phyloP scores from a whole-genome alignment of 257 asterid genomes.

The Voacanga thouarsii region DNA sequence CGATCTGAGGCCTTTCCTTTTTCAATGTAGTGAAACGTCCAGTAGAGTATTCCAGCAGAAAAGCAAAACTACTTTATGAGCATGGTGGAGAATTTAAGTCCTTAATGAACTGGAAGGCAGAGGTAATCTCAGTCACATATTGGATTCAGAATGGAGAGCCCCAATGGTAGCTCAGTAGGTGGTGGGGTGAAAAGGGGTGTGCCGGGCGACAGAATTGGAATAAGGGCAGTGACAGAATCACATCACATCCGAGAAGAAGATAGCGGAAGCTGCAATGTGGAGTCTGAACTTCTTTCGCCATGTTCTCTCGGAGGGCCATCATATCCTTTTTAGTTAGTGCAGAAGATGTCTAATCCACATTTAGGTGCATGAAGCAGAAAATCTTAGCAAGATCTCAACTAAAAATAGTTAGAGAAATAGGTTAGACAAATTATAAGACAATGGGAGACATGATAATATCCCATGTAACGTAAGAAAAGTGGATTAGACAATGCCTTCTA shows the following conservation, averaged over 20 bases:
- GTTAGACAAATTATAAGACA: neutral
- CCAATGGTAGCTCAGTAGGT: constrained; percentile 2
- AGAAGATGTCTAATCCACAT: neutral
- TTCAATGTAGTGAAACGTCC: neutral
- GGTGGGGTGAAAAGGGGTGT: constrained; percentile 11
- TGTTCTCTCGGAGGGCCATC: neutral
- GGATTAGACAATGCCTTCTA: neutral
- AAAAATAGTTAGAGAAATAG: neutral
- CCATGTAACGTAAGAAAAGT: neutral
- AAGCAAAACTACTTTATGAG: constrained; percentile 4
- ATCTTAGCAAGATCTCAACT: neutral
- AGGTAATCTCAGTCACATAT: constrained; percentile 6
- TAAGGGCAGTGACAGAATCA: constrained; percentile 12
- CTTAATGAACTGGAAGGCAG: constrained; percentile 13
- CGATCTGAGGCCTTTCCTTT: neutral
- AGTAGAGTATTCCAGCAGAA: neutral
- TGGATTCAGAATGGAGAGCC: neutral
- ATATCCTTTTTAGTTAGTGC: neutral
- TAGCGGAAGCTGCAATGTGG: neutral
- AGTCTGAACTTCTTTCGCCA: neutral
- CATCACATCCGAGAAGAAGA: constrained; percentile 14
- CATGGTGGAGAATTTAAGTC: constrained; percentile 7
- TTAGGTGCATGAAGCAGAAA: neutral
- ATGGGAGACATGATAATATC: neutral
- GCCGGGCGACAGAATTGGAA: constrained; percentile 8